Evolutionary conservation across 768 basidiomycete species (phyloP).

Genomic region (Boletus fagicola): DNA sequence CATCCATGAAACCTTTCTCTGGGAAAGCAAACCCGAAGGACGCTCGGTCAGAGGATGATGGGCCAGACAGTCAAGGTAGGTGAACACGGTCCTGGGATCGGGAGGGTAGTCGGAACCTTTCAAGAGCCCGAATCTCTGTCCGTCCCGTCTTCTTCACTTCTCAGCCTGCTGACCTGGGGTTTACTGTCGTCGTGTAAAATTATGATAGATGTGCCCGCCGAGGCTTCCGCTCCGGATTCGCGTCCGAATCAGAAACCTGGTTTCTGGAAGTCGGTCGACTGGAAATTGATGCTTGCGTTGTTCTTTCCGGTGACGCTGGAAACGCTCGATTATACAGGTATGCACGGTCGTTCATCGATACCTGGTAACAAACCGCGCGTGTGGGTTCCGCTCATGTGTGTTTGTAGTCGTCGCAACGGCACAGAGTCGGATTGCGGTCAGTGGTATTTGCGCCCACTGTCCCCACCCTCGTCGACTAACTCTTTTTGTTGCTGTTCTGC

Average conservation of each 20-base stretch:
- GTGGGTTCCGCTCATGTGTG: background rate
- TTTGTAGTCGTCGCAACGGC: slow-evolving; percentile 49
- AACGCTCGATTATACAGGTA: slow-evolving; percentile 32
- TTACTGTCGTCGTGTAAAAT: background rate
- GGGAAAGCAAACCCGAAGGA: background rate
- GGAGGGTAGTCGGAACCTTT: background rate
- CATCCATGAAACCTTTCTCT: slow-evolving; percentile 12
- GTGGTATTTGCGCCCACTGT: slow-evolving; percentile 5
- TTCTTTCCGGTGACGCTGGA: slow-evolving; percentile 45
- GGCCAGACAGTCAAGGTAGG: slow-evolving; percentile 4
- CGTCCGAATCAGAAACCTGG: slow-evolving; percentile 7
- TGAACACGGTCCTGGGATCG: background rate
- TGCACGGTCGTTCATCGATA: background rate
- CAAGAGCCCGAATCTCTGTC: background rate
- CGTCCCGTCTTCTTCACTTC: background rate
- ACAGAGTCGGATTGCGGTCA: slow-evolving; percentile 49
- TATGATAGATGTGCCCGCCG: slow-evolving; percentile 1
- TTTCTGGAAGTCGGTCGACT: slow-evolving; percentile 30
- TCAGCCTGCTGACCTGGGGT: background rate
- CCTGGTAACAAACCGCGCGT: background rate
- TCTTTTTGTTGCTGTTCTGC: background rate
- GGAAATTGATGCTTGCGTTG: slow-evolving; percentile 35
- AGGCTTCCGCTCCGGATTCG: background rate
- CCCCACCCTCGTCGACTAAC: background rate
- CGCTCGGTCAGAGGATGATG: background rate